Evolutionary conservation across 2,329 filamentous ascomycete genomes (phyloP).

Genomic region (Paecilomyces sp.): DNA sequence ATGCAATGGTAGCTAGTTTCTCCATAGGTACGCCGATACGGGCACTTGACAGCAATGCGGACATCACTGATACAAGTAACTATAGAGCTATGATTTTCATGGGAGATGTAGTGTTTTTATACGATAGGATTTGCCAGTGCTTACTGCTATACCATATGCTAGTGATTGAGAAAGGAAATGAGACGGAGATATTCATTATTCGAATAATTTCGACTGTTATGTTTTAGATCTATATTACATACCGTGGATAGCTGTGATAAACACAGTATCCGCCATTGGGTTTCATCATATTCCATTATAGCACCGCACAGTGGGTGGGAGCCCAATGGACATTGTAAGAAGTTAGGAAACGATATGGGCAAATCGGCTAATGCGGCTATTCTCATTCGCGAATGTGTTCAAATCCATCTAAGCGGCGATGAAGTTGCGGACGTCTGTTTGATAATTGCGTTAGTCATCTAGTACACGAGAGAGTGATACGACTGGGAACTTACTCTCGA

Average conservation of each 20-base stretch:
- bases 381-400: not conserved
- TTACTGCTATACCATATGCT: not conserved
- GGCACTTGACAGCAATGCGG: too few species aligned
- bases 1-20: too few species aligned
- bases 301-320: not conserved
- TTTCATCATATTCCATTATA: not conserved
- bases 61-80: too few species aligned
- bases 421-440: conserved; percentile 70
- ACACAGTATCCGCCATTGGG: conserved; percentile 1
- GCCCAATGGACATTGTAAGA: not conserved
- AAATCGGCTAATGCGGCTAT: not conserved
- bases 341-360: not conserved
- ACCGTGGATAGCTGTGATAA: conserved; percentile 4
- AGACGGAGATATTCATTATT: not conserved
- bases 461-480: conserved; percentile 1
- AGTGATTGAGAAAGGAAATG: not conserved
- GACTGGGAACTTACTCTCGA: conserved; percentile 53
- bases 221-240: conserved; percentile 8
- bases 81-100: too few species aligned
- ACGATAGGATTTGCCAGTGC: too few species aligned
- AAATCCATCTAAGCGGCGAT: conserved; percentile 56
- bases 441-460: conserved; percentile 14
- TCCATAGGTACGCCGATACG: too few species aligned
- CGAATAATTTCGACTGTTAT: not conserved
- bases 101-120: too few species aligned